Conservation (phyloP, 371 early-diverging fungal genomes). For the Mucor circinelloides region DNA sequence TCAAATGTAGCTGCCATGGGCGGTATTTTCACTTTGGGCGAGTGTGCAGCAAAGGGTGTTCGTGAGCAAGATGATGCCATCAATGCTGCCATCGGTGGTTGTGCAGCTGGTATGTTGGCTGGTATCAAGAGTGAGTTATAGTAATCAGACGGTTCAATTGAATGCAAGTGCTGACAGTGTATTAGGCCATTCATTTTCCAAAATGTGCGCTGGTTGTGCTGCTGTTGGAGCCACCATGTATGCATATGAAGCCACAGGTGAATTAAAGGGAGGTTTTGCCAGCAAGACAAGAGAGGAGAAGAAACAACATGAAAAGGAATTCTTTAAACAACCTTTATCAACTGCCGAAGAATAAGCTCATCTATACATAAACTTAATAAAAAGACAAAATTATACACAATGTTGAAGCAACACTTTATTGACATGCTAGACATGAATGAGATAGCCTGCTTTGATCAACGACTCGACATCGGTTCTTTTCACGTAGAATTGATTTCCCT, state of each 20-base stretch:
- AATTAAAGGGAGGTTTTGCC: conserved; percentile 58
- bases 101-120: conserved; percentile 75
- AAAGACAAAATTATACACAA: neutral
- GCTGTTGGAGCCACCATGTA: conserved; percentile 75
- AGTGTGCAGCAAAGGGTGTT: conserved; percentile 57
- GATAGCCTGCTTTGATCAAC: conserved; percentile 81
- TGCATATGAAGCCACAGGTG: conserved; percentile 70
- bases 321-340: conserved; percentile 43
- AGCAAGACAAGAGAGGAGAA: conserved; percentile 54
- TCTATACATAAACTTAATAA: neutral
- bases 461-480: conserved; percentile 87
- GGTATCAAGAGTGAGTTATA: conserved; percentile 59
- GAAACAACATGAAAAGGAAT: conserved; percentile 53
- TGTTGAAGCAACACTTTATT: neutral
- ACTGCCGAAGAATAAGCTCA: conserved; percentile 26
- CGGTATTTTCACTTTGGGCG: conserved; percentile 75
- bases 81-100: conserved; percentile 75
- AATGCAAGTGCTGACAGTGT: neutral
- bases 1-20: conserved; percentile 73
- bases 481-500: conserved; percentile 83
- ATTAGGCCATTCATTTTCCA: conserved; percentile 62
- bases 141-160: neutral
- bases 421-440: conserved; percentile 59
- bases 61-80: conserved; percentile 72
- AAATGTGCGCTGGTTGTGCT: conserved; percentile 62